Conservation (phyloP, 2,329 filamentous ascomycete genomes). For the Penicillium nordicum region DNA sequence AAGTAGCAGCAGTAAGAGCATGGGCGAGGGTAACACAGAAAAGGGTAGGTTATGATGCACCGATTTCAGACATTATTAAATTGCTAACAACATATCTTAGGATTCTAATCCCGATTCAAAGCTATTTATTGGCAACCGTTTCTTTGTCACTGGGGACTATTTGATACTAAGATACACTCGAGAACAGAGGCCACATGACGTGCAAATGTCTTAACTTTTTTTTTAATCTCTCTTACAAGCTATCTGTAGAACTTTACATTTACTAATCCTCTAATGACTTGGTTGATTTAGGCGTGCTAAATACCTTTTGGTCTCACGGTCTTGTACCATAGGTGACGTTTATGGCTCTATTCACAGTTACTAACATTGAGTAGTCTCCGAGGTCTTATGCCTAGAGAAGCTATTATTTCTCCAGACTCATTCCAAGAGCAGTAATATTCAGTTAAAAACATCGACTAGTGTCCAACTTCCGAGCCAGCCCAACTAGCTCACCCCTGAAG, state of each 20-base stretch:
- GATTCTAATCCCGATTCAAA: background rate
- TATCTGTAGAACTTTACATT: background rate
- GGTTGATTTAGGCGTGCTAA: background rate
- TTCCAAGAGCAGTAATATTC: background rate
- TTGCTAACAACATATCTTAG: background rate
- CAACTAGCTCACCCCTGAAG: too few relatives aligned
- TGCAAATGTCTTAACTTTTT: background rate
- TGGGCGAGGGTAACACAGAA: conserved; percentile 94
- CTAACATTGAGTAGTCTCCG: background rate
- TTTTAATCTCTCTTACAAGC: background rate
- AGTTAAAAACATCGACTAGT: too few relatives aligned
- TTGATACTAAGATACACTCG: background rate
- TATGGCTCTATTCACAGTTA: background rate
- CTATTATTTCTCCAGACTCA: background rate
- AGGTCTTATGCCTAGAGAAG: background rate
- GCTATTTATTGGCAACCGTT: background rate
- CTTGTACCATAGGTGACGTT: background rate
- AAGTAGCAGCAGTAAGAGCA: conserved; percentile 82
- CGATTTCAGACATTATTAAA: background rate
- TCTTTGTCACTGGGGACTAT: background rate
- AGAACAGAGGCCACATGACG: background rate
- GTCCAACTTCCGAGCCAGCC: background rate
- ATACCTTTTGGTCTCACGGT: background rate
- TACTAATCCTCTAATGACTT: background rate
- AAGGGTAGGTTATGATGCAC: conserved; percentile 32